Evolutionary conservation across 1,284 basidiomycete genomes (phyloP).

Genomic region (Peniophora sp.): DNA sequence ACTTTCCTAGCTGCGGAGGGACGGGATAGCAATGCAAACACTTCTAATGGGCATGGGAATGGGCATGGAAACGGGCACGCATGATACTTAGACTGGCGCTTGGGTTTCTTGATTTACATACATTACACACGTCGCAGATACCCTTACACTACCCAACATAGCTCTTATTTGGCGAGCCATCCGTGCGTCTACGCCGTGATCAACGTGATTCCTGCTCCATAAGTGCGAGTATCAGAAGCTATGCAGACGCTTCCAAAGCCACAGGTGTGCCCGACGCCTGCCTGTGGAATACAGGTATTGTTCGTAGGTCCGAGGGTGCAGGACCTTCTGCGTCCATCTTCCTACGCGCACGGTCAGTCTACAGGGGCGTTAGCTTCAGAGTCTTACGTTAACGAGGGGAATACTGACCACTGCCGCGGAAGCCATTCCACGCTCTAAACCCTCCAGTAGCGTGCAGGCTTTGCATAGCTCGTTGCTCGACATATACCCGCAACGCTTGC

Average conservation of each 20-base stretch:
- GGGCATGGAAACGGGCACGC: too few relatives aligned
- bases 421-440: slow-evolving; percentile 80
- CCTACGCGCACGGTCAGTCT: slow-evolving; percentile 62
- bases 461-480: slow-evolving; percentile 91
- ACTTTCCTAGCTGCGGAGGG: slow-evolving; percentile 15
- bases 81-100: too few relatives aligned
- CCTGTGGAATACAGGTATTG: slow-evolving; percentile 53
- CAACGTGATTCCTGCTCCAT: too few relatives aligned
- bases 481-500: slow-evolving; percentile 86
- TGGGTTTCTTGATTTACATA: too few relatives aligned
- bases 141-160: too few relatives aligned
- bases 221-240: too few relatives aligned
- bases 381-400: slow-evolving; percentile 1
- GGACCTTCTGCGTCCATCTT: slow-evolving; percentile 54
- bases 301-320: slow-evolving; percentile 50
- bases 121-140: too few relatives aligned
- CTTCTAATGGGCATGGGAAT: too few relatives aligned
- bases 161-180: too few relatives aligned
- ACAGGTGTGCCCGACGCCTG: slow-evolving; percentile 11
- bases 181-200: too few relatives aligned
- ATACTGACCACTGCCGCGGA: slow-evolving; percentile 56
- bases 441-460: slow-evolving; percentile 85
- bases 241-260: slow-evolving; percentile 17
- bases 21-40: not conserved
- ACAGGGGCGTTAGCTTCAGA: slow-evolving; percentile 4